Conservation (phyloP, 2,329 filamentous ascomycete genomes). For the Exophiala aquamarina region DNA sequence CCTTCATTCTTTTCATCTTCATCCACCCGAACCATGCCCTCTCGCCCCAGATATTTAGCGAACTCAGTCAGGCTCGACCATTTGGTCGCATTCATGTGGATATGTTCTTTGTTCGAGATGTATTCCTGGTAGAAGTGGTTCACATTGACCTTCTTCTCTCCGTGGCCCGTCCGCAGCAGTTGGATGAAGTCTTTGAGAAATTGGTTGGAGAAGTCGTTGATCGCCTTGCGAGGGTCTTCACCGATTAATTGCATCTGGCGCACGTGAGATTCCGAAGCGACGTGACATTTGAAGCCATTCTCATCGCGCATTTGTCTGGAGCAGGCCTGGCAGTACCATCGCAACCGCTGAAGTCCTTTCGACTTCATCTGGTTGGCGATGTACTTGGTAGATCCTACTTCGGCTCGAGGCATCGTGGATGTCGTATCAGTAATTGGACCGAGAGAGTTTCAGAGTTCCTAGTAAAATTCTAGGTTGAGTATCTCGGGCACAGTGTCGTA, state of each 20-base stretch:
- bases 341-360: conserved; percentile 67
- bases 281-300: conserved; percentile 90
- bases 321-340: conserved; percentile 91
- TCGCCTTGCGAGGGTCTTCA: conserved; percentile 80
- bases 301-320: conserved; percentile 76
- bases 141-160: conserved; percentile 83
- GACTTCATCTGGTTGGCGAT: conserved; percentile 88
- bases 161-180: conserved; percentile 77
- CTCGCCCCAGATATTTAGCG: conserved; percentile 78
- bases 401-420: conserved; percentile 80
- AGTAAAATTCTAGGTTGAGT: no score
- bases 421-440: conserved; percentile 5
- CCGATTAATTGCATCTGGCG: conserved; percentile 87
- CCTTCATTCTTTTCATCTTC: conserved; percentile 72
- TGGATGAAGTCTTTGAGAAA: conserved; percentile 79
- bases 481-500: no score
- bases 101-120: conserved; percentile 81
- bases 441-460: neutral
- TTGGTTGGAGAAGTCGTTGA: conserved; percentile 77
- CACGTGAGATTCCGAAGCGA: conserved; percentile 79
- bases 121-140: conserved; percentile 97
- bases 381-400: conserved; percentile 87
- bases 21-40: conserved; percentile 86
- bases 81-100: conserved; percentile 91
- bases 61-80: conserved; percentile 90